Conservation (phyloP, 495 filamentous ascomycete genomes). For the Podospora appendiculata region DNA sequence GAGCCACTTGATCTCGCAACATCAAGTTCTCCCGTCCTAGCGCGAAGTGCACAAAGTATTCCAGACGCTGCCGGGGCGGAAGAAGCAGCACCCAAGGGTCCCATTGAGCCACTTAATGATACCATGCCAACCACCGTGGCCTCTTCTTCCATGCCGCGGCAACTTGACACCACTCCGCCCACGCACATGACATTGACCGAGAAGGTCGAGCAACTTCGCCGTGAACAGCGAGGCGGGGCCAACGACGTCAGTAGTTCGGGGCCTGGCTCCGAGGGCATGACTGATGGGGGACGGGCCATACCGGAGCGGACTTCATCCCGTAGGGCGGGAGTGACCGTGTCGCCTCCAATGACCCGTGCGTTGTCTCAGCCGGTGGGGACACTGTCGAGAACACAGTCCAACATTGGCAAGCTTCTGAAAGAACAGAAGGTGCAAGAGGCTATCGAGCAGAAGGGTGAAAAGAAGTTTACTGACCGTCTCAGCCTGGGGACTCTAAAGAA, state of each 20-base stretch:
- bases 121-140: not conserved
- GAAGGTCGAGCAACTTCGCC: slow-evolving; percentile 42
- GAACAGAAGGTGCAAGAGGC: slow-evolving; percentile 27
- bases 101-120: slow-evolving; percentile 3
- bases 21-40: slow-evolving; percentile 23
- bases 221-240: slow-evolving; percentile 27
- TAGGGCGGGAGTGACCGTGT: slow-evolving; percentile 36
- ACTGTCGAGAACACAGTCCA: slow-evolving; percentile 24
- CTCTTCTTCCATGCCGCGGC: not conserved
- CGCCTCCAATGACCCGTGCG: slow-evolving; percentile 61
- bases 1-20: slow-evolving; percentile 69
- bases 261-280: slow-evolving; percentile 4
- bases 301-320: slow-evolving; percentile 36
- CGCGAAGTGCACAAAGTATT: slow-evolving; percentile 5
- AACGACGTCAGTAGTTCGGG: slow-evolving; percentile 16
- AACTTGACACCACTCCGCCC: not conserved
- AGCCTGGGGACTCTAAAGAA: slow-evolving; percentile 53
- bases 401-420: slow-evolving; percentile 23
- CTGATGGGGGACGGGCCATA: slow-evolving; percentile 7
- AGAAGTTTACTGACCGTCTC: slow-evolving; percentile 62
- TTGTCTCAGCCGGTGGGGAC: slow-evolving; percentile 56
- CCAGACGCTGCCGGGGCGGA: slow-evolving; percentile 4
- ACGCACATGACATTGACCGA: slow-evolving; percentile 30
- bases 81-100: slow-evolving; percentile 1
- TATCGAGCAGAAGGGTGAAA: slow-evolving; percentile 49